Conservation (phyloP, 345 rosid species). For the Syzygium aqueum region DNA sequence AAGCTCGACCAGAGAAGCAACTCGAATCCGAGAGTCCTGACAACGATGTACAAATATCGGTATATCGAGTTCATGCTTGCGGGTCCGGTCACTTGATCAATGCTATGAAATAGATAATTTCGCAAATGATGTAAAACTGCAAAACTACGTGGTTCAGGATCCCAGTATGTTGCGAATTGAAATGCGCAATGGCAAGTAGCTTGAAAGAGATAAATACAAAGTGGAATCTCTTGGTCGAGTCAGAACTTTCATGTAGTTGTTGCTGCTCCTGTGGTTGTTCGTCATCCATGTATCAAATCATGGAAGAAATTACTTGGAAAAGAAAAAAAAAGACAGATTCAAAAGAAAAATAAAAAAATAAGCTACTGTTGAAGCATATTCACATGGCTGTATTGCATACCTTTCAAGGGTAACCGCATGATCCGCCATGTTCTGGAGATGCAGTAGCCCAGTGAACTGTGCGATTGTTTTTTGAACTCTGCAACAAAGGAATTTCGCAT, state of each 20-base stretch:
- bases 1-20: background rate
- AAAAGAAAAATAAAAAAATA: background rate
- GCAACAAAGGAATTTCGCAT: too few species aligned
- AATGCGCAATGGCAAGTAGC: too few species aligned
- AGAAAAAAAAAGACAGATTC: too few species aligned
- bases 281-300: too few species aligned
- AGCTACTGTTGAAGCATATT: background rate
- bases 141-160: fast-evolving
- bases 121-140: fast-evolving
- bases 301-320: background rate
- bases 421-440: background rate
- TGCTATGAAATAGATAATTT: background rate
- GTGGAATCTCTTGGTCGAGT: too few species aligned
- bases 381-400: background rate
- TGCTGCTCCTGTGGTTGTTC: background rate
- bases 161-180: fast-evolving
- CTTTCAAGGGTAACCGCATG: background rate
- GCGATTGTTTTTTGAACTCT: too few species aligned
- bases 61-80: fast-evolving
- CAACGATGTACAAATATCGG: background rate
- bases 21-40: fast-evolving
- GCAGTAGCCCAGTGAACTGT: background rate
- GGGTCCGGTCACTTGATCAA: fast-evolving
- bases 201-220: too few species aligned
- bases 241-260: background rate